Evolutionary conservation across 495 filamentous ascomycete genomes (phyloP), one percentile per base, ranked within the genome.

Genomic region (Neurospora hispaniola): DNA sequence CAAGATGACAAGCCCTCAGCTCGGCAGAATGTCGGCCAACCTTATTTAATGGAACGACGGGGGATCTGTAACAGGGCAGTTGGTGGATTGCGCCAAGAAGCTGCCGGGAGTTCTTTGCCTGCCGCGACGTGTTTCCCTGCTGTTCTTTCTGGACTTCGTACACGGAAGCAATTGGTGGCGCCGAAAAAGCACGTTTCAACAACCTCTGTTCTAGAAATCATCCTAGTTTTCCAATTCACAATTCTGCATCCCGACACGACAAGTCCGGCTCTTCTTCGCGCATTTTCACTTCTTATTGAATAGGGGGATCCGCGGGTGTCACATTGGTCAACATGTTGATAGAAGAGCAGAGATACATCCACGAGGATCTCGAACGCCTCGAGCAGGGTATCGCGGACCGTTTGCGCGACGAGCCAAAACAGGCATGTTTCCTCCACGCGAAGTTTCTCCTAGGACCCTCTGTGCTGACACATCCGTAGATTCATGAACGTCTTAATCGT

Each of bases 381-480:
- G 96, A 98, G 84, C 93, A 96, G 81, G 96, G 93, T 42, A 91
- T 98, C 76, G 91, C 92, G 31, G 96, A 98, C 79, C 91, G 95
- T 73, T 88, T 94, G 70, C 85, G 90, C 59, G 93, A 97, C 73
- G 93, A 98, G 71, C 94, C 94, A 35, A 92, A 91, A 84, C 91
- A 94, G 78, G 94, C 96, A 85, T 78, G 89, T 87, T 88, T 40
- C 6, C 16, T 35, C 23, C 54, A 31, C 54, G n/a, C 48, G 54
- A 46, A 40, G 11, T 23, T 5, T 40, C 12, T 16, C 20, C 16
- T 10, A 6, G 66, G 14, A 16, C 23, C 54, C 14, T 10, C 5
- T 14, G 40, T 71, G 42, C 80, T 86, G 71, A 88, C 75, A 46
- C 41, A 66, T n/a, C 23, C 1, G 42, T 59, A 97, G 93, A 90